Percentiles rank a stretch among this genome's conserved stretches.
phyloP scores from a whole-genome alignment of 495 filamentous ascomycete genomes.

The Hypoxylon fragiforme region DNA sequence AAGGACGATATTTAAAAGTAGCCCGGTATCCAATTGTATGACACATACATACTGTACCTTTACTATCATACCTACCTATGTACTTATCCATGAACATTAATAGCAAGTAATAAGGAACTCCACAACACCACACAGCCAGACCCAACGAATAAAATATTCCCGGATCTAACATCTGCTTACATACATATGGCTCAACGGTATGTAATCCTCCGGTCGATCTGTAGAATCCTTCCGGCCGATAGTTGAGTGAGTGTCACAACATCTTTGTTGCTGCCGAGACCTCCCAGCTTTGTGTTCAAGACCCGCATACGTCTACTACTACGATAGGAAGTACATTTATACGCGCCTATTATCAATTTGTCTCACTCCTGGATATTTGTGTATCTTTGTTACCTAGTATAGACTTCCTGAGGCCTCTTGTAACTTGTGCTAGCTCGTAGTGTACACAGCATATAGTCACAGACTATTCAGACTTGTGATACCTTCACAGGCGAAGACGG shows the following conservation, averaged over 20 bases:
- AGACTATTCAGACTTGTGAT: conserved; percentile 1
- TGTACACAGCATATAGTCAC: conserved; percentile 6
- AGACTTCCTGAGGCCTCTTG: too few relatives aligned
- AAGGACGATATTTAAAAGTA: too few relatives aligned
- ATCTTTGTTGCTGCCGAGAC: conserved; percentile 4
- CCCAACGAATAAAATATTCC: too few relatives aligned
- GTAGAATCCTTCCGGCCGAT: background rate
- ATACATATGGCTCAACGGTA: background rate
- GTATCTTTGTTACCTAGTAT: too few relatives aligned
- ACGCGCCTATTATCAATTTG: too few relatives aligned
- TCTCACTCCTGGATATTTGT: too few relatives aligned
- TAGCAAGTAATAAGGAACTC: background rate
- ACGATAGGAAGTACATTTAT: conserved; percentile 1
- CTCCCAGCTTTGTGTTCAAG: background rate
- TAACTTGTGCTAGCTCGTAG: too few relatives aligned
- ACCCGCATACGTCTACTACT: conserved; percentile 2
- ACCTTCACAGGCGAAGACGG: conserved; percentile 5
- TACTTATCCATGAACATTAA: too few relatives aligned
- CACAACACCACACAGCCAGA: too few relatives aligned
- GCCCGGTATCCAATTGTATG: too few relatives aligned
- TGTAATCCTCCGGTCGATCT: background rate
- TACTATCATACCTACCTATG: too few relatives aligned
- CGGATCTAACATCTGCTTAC: background rate
- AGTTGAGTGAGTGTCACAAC: background rate
- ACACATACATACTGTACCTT: too few relatives aligned